These are phyloP conservation scores for Cyclotella atomus DNA, from an alignment of 108 stramenopile genomes.

Conservation along the genomic window DNA sequence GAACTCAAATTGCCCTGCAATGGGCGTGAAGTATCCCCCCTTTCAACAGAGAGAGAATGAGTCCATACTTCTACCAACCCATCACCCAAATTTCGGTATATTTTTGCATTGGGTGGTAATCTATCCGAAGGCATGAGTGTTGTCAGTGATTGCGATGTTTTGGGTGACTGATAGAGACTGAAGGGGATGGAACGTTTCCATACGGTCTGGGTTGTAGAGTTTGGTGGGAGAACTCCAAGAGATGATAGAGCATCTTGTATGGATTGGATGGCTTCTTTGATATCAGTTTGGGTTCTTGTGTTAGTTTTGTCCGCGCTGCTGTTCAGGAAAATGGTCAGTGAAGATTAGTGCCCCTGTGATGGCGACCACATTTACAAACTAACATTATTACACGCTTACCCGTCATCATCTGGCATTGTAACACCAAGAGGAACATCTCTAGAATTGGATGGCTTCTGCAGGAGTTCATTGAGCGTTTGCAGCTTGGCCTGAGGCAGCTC, in stretches of 20 bases:
- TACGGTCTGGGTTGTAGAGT: not conserved
- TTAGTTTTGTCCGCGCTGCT: not conserved
- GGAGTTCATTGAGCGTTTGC: not conserved
- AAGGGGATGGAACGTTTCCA: conserved; percentile 27
- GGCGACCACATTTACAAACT: too few species aligned
- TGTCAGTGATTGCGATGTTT: conserved; percentile 23
- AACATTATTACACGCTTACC: not conserved
- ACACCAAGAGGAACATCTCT: not conserved
- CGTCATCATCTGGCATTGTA: conserved; percentile 8
- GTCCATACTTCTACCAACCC: conserved; percentile 47
- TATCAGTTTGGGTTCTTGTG: not conserved
- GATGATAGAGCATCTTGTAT: not conserved
- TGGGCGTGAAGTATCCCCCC: conserved; percentile 39
- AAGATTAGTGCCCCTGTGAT: not conserved
- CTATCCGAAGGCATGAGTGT: conserved; percentile 37
- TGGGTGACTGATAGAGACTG: conserved; percentile 35
- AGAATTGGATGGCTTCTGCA: not conserved
- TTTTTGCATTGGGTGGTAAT: conserved; percentile 41
- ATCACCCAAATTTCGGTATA: conserved; percentile 9
- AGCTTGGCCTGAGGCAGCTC: conserved; percentile 2
- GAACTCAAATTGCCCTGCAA: conserved; percentile 72
- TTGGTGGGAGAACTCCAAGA: not conserved
- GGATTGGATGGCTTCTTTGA: not conserved
- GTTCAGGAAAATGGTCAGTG: not conserved
- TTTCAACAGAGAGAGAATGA: conserved; percentile 25